Base-by-base conservation (phyloP, 768 basidiomycete species). In the Gloeopeniophorella convolvens region DNA sequence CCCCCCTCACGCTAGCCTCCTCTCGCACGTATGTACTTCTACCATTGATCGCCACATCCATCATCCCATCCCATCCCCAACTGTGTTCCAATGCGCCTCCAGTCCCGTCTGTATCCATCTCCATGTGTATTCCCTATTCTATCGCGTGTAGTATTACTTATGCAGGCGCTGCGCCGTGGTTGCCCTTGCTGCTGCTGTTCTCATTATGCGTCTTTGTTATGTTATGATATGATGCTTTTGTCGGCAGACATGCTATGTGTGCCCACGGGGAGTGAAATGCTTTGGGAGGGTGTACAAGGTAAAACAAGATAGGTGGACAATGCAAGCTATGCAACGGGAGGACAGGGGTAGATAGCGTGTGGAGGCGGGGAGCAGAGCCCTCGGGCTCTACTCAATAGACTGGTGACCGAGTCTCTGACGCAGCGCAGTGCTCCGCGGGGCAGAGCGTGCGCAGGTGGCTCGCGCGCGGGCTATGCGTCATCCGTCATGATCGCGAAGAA, bases 401-500 rank as follows among this genome's bases (percentile, higher is more conserved):
- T n/a, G n/a, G n/a, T n/a, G n/a, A n/a, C n/a, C n/a, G n/a, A n/a
- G n/a, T n/a, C n/a, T n/a, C n/a, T n/a, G n/a, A n/a, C n/a, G n/a
- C n/a, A n/a, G n/a, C n/a, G n/a, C n/a, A n/a, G n/a, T n/a, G n/a
- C n/a, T n/a, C n/a, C n/a, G n/a, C n/a, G n/a, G n/a, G n/a, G n/a
- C n/a, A n/a, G n/a, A n/a, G n/a, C n/a, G n/a, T n/a, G n/a, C n/a
- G n/a, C n/a, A n/a, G n/a, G n/a, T n/a, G n/a, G n/a, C n/a, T n/a
- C n/a, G n/a, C n/a, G n/a, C 39, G 50, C 31, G 49, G 28, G 54
- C 57, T 70, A 89, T 64, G 84, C 75, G 53, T 95, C 92, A 68
- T 96, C 93, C 20, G 89, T 89, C 94, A 97, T 93, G 66, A 97
- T 95, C 36, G 89, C 85, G 60, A 94, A 82, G 71, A 99, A 98